Evolutionary conservation across 768 basidiomycete species (phyloP).

Genomic region (Lentinula sp.): DNA sequence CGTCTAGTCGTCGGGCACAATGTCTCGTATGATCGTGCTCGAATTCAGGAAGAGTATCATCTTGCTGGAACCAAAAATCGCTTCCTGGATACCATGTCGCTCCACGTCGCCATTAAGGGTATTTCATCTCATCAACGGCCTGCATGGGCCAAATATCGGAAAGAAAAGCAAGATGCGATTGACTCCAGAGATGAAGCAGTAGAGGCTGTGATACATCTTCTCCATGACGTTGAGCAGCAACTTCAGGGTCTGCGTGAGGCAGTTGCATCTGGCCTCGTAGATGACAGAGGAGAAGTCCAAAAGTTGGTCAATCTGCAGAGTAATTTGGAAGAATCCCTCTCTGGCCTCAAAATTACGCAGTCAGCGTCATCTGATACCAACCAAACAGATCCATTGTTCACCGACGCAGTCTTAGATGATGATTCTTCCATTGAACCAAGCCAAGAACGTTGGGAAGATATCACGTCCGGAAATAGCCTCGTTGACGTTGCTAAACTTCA

Average conservation of each 20-base stretch:
- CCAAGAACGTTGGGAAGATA: constrained; percentile 80
- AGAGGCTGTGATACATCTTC: constrained; percentile 42
- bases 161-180: constrained; percentile 51
- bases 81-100: constrained; percentile 90
- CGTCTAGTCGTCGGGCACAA: constrained; percentile 89
- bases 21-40: constrained; percentile 86
- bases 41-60: constrained; percentile 79
- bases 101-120: constrained; percentile 91
- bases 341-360: constrained; percentile 10
- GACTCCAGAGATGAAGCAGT: constrained; percentile 60
- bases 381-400: not conserved
- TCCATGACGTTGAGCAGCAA: constrained; percentile 39
- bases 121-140: constrained; percentile 94
- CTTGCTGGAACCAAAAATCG: constrained; percentile 62
- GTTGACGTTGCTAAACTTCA: constrained; percentile 89
- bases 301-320: constrained; percentile 30
- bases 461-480: constrained; percentile 88
- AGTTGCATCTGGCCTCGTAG: constrained; percentile 29
- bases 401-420: constrained; percentile 20
- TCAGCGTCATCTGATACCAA: not conserved
- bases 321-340: constrained; percentile 35
- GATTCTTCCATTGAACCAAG: constrained; percentile 33
- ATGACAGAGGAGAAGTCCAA: constrained; percentile 37
- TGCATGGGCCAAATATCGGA: constrained; percentile 84
- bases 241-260: constrained; percentile 25